Evolutionary conservation across 2,329 filamentous ascomycete species (phyloP).

Genomic region (Thielaviopsis euricoi): DNA sequence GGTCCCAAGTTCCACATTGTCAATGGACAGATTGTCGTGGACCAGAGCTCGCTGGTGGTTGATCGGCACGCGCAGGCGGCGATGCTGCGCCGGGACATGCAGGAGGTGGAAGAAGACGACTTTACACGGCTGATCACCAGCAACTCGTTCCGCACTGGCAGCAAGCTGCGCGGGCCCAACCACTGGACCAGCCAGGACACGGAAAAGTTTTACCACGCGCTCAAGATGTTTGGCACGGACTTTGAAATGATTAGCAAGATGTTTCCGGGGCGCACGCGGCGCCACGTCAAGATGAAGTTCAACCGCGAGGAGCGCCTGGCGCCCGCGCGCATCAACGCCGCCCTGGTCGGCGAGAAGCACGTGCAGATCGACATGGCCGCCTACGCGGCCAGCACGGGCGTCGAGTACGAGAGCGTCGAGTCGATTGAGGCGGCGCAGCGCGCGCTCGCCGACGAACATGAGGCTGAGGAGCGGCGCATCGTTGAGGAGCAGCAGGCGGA

Average conservation of each 20-base stretch:
- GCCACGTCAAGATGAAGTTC: conserved; percentile 69
- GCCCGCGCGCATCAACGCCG: conserved; percentile 44
- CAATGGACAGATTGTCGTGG: conserved; percentile 56
- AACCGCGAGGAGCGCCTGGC: conserved; percentile 59
- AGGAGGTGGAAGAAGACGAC: conserved; percentile 61
- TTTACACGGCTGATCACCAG: conserved; percentile 57
- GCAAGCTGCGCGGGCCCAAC: conserved; percentile 47
- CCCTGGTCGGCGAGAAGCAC: conserved; percentile 43
- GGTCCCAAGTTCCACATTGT: conserved; percentile 46
- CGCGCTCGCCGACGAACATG: conserved; percentile 27
- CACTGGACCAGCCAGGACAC: conserved; percentile 58
- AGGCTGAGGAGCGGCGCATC: conserved; percentile 26
- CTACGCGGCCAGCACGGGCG: conserved; percentile 37
- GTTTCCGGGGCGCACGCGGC: conserved; percentile 55
- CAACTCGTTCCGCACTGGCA: conserved; percentile 43
- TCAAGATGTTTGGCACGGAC: conserved; percentile 66
- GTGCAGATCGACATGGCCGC: conserved; percentile 42
- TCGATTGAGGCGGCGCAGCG: conserved; percentile 39
- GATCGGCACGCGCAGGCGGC: conserved; percentile 50
- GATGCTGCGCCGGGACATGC: conserved; percentile 33
- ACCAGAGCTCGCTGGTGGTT: conserved; percentile 49
- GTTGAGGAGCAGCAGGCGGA: conserved; percentile 31
- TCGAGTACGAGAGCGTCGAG: conserved; percentile 38
- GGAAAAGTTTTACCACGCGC: conserved; percentile 57
- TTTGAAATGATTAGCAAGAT: conserved; percentile 65